phyloP scores from a whole-genome alignment of 169 alveolate species.

The Plasmodium sp. region DNA sequence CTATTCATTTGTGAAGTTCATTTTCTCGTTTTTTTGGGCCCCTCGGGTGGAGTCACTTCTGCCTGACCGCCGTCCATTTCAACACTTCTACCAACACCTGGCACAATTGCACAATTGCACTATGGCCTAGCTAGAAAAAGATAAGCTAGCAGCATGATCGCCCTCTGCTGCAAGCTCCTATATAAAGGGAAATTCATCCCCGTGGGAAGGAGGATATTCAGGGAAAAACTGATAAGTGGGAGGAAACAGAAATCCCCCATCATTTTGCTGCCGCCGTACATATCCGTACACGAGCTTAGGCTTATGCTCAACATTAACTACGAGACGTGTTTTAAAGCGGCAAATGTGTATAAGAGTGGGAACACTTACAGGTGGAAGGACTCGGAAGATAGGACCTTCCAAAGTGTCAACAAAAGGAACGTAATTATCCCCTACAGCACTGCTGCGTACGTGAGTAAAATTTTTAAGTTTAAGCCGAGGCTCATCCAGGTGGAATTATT shows the following conservation, averaged over 20 bases:
- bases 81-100: not conserved
- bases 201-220: slow-evolving; percentile 80
- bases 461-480: slow-evolving; percentile 81
- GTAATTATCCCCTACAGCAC: slow-evolving; percentile 82
- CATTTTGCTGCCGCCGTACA: slow-evolving; percentile 83
- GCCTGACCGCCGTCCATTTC: not conserved
- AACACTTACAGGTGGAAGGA: slow-evolving; percentile 84
- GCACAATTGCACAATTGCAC: not conserved
- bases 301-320: slow-evolving; percentile 80
- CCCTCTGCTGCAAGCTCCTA: slow-evolving; percentile 7
- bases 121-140: not conserved
- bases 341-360: slow-evolving; percentile 78
- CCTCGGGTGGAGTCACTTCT: not conserved
- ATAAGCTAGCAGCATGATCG: slow-evolving; percentile 14
- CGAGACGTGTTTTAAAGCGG: slow-evolving; percentile 78
- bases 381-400: slow-evolving; percentile 80
- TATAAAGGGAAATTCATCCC: slow-evolving; percentile 83
- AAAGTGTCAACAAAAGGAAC: slow-evolving; percentile 79
- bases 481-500: slow-evolving; percentile 83
- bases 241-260: slow-evolving; percentile 84
- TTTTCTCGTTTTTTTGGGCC: no score
- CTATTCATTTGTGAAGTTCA: not conserved
- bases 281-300: slow-evolving; percentile 82
- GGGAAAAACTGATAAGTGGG: slow-evolving; percentile 80
- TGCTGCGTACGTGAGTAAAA: slow-evolving; percentile 84